Evolutionary conservation across 2,329 filamentous ascomycete species (phyloP), one percentile per base, ranked within the genome.

Genomic region (Epicoccum sorghinum): DNA sequence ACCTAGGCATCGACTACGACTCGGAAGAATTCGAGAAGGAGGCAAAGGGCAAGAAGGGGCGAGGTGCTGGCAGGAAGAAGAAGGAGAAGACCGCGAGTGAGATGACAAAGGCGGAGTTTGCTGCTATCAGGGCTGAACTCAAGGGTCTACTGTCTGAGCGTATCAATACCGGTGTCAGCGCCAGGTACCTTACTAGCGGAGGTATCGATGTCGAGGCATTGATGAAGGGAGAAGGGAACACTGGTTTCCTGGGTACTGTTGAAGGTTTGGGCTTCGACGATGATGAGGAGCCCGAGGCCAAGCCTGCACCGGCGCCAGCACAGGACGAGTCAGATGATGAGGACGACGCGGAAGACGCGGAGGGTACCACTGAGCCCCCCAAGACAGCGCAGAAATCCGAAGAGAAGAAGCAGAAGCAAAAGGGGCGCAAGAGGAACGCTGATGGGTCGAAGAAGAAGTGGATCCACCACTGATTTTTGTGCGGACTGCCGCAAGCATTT

Each of bases 1-100:
- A 98, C 60, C 81, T 99, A 0, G 95, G 95, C 0, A 90, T 98
- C 0, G 93, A 97, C 47, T 96, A 96, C 70, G 92, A 98, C 70
- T 89, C 86, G 56, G 92, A 96, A 32, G 91, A 96, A 40, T 88
- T 96, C 58, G 89, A 83, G 38, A 64, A 64, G 10, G 79, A 89
- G 61, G 82, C 80, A 1, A 78, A 77, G 7, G 85, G 86, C 6
- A 82, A 89, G 0, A 64, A 71, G 18, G 79, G 80, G 0, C 82
- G 91, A 32, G 91, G 91, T 7, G 86, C 85, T 35, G 88, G 89
- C 1, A 79, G 90, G 36, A 89, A 88, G 75, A 82, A 86, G 76
- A 90, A 90, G 76, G 89, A 95, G 70, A 86, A 88, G 67, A 85
- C 88, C 75, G 86, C 86, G 7, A 81, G 84, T 45, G 79, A 75